Evolutionary conservation across 306 rosid species (phyloP).

Genomic region (Rubus idaeus): DNA sequence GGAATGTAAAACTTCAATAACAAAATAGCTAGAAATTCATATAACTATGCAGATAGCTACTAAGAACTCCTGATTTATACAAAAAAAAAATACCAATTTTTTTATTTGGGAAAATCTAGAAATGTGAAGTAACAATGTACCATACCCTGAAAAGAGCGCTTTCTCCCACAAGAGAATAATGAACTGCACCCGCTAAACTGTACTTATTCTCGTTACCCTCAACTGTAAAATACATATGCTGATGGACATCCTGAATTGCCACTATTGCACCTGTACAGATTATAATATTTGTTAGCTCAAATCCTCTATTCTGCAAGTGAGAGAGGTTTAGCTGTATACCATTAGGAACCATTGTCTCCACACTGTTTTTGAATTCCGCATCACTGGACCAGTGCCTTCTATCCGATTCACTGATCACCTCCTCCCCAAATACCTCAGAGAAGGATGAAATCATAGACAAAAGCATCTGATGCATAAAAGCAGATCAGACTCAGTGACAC

Average conservation of each 20-base stretch:
- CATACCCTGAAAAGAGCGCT: slow-evolving; percentile 93
- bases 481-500: slow-evolving; percentile 24
- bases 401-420: slow-evolving; percentile 30
- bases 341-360: slow-evolving; percentile 68
- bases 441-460: slow-evolving; percentile 58
- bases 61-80: not conserved
- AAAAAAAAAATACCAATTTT: not conserved
- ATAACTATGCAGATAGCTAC: not conserved
- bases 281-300: slow-evolving; percentile 35
- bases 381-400: slow-evolving; percentile 36
- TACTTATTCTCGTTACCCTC: slow-evolving; percentile 60
- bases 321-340: slow-evolving; percentile 46
- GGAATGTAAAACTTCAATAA: not conserved
- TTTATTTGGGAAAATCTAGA: not conserved
- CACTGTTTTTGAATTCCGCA: slow-evolving; percentile 40
- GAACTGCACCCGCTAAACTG: slow-evolving; percentile 64
- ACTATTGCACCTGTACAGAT: slow-evolving; percentile 80
- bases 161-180: slow-evolving; percentile 89
- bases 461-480: slow-evolving; percentile 49
- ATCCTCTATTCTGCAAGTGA: slow-evolving; percentile 26
- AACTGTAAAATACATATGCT: slow-evolving; percentile 83
- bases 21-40: not conserved
- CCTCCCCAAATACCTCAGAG: slow-evolving; percentile 48
- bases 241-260: slow-evolving; percentile 81
- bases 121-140: slow-evolving; percentile 12